phyloP scores from a whole-genome alignment of 495 filamentous ascomycete species.

The Usnea hakonensis region DNA sequence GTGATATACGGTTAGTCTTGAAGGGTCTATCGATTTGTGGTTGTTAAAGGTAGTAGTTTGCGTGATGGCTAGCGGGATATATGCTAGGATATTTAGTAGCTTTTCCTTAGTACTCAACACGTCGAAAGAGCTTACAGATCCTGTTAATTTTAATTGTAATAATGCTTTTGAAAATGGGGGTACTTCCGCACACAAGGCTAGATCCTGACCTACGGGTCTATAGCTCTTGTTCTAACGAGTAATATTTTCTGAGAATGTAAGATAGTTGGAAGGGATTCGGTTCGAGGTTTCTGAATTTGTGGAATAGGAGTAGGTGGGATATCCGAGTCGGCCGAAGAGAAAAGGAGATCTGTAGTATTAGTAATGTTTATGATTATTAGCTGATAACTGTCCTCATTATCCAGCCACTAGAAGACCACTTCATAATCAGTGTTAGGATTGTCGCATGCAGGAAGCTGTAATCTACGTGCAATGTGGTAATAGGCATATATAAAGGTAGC shows the following conservation, averaged over 20 bases:
- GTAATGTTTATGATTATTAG: conserved; percentile 31
- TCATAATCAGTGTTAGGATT: neutral
- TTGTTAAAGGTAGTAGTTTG: neutral
- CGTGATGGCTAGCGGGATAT: neutral
- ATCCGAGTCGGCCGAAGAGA: neutral
- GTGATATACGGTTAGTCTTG: conserved; percentile 29
- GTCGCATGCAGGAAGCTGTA: neutral
- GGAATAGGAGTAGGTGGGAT: neutral
- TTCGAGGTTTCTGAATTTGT: neutral
- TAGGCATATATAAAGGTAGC: too few species aligned
- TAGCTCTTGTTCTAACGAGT: neutral
- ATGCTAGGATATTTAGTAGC: neutral
- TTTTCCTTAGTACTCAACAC: neutral
- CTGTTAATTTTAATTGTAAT: neutral
- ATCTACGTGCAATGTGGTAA: neutral
- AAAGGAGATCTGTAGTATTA: conserved; percentile 34
- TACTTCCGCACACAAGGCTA: neutral
- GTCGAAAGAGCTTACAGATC: neutral
- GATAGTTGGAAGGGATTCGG: neutral
- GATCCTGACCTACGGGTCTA: neutral
- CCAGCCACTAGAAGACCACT: neutral
- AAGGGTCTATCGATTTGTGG: neutral
- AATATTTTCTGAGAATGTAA: neutral
- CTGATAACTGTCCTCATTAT: neutral
- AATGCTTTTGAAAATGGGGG: neutral